Conservation (phyloP, 1,139 yeast genomes). For the Scheffersomyces insectosa region DNA sequence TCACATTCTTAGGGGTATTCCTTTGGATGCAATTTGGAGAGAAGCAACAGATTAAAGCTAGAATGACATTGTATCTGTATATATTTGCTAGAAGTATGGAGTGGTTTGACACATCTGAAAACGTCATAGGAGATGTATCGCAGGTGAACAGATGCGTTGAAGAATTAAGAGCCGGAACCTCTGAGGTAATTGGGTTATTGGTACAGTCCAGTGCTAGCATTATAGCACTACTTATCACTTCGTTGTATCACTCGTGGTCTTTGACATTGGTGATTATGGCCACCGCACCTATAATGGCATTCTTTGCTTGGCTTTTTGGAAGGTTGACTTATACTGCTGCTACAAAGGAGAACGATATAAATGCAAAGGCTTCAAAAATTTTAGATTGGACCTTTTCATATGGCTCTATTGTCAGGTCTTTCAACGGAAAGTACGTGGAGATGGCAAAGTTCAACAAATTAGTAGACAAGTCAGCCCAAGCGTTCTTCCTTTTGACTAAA, state of each 20-base stretch:
- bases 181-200: constrained; percentile 65
- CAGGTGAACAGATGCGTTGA: constrained; percentile 76
- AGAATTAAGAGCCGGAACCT: constrained; percentile 68
- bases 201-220: constrained; percentile 54
- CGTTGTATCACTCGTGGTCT: constrained; percentile 81
- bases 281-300: constrained; percentile 65
- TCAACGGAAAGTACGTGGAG: constrained; percentile 60
- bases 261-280: constrained; percentile 75
- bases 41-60: constrained; percentile 59
- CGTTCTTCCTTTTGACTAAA: constrained; percentile 49
- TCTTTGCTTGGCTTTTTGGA: constrained; percentile 54
- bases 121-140: constrained; percentile 61
- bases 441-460: constrained; percentile 38
- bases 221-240: constrained; percentile 59
- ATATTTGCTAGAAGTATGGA: constrained; percentile 39
- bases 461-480: constrained; percentile 45
- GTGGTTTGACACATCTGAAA: constrained; percentile 62
- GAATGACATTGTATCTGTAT: constrained; percentile 41
- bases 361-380: constrained; percentile 58
- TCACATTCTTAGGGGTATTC: constrained; percentile 57
- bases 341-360: constrained; percentile 54
- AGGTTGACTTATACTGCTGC: constrained; percentile 51
- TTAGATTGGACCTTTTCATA: constrained; percentile 71
- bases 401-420: constrained; percentile 59
- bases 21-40: constrained; percentile 78